Conservation (phyloP, 495 filamentous ascomycete species). For the Wilcoxina mikolae region DNA sequence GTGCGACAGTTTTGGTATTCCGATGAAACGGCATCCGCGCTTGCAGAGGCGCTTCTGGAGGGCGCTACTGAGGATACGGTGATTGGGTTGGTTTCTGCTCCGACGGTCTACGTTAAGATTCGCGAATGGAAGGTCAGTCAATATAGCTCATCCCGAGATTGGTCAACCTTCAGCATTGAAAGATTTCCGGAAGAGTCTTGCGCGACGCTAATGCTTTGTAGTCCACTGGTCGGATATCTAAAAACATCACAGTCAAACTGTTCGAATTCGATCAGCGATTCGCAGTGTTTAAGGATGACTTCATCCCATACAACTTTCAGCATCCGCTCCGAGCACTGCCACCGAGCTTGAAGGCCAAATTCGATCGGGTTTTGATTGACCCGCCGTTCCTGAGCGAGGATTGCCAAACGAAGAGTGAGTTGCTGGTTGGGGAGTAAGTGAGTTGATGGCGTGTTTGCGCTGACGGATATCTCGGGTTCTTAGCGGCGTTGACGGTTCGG, state of each 20-base stretch:
- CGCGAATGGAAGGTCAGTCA: constrained; percentile 28
- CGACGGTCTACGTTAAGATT: constrained; percentile 59
- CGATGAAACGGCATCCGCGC: constrained; percentile 46
- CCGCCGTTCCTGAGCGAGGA: constrained; percentile 66
- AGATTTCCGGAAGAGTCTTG: too few species aligned
- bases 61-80: constrained; percentile 38
- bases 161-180: too few species aligned
- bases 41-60: constrained; percentile 48
- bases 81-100: constrained; percentile 57
- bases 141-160: not conserved
- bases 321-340: constrained; percentile 46
- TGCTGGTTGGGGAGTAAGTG: not conserved
- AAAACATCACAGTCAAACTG: constrained; percentile 36
- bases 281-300: constrained; percentile 48
- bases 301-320: constrained; percentile 56
- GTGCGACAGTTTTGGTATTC: constrained; percentile 41
- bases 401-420: constrained; percentile 61
- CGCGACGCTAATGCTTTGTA: too few species aligned
- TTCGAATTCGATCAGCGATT: constrained; percentile 63
- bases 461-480: not conserved
- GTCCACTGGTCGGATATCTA: constrained; percentile 23
- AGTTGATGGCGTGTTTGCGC: not conserved
- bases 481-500: constrained; percentile 53
- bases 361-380: constrained; percentile 55
- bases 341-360: constrained; percentile 45